A percentile compares a stretch with the other conserved stretches of the same genome.
phyloP scores from a whole-genome alignment of 805 yeast genomes.

The Metschnikowia cubensis region DNA sequence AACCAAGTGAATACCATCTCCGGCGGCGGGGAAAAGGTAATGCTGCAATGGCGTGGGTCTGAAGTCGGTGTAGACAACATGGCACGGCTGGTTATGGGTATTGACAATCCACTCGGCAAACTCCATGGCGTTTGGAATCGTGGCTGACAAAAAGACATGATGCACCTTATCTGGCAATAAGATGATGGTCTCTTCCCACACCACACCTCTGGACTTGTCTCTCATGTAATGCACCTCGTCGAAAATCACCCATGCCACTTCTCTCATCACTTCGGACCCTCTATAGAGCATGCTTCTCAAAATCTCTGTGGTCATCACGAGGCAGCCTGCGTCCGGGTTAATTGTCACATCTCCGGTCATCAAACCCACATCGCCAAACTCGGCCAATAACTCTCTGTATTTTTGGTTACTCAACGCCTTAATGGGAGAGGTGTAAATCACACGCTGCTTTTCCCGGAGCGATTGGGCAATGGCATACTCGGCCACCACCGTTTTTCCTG shows the following conservation, averaged over 20 bases:
- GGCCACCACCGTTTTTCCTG: slow-evolving; percentile 96
- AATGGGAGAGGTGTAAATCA: slow-evolving; percentile 92
- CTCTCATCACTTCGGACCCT: slow-evolving; percentile 97
- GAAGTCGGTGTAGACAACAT: slow-evolving; percentile 96
- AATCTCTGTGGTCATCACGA: slow-evolving; percentile 99
- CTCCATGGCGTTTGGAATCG: slow-evolving; percentile 97
- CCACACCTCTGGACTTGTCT: slow-evolving; percentile 97
- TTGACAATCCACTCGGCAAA: slow-evolving; percentile 98
- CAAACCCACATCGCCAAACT: slow-evolving; percentile 94
- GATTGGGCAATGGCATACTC: slow-evolving; percentile 97
- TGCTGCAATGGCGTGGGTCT: slow-evolving; percentile 99
- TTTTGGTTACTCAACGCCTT: slow-evolving; percentile 94
- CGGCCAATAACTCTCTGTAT: slow-evolving; percentile 86
- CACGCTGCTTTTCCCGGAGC: slow-evolving; percentile 86
- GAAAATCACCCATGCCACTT: slow-evolving; percentile 97
- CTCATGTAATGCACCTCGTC: slow-evolving; percentile 99
- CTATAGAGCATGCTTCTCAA: slow-evolving; percentile 92
- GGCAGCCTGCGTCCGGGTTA: slow-evolving; percentile 96
- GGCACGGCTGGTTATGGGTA: slow-evolving; percentile 94
- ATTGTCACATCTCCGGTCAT: slow-evolving; percentile 99
- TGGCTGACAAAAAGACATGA: slow-evolving; percentile 90
- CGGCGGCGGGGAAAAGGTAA: slow-evolving; percentile 96
- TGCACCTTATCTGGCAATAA: slow-evolving; percentile 93
- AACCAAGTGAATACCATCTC: slow-evolving; percentile 95
- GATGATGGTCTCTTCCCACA: slow-evolving; percentile 98